Base-by-base conservation (phyloP, 1,284 basidiomycete genomes). In the Exsudoporus floridanus region DNA sequence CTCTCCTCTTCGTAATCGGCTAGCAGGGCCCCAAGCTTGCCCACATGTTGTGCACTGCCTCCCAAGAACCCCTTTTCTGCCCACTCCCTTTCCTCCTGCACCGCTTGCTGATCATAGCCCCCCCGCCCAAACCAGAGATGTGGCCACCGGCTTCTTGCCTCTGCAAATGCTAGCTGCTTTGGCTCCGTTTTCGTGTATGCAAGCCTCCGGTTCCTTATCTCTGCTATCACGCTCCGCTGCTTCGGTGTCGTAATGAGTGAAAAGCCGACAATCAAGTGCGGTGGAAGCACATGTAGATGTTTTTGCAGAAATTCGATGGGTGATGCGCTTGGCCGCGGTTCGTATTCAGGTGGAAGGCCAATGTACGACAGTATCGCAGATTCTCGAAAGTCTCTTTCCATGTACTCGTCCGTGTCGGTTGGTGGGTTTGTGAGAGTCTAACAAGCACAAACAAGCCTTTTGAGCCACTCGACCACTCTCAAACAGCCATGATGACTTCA, bases 1-100 rank as follows among this genome's bases (percentile, higher is more conserved):
- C 89, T 76, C 64, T 90, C 88, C 60, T 88, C 88, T 59, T 89
- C 88, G 59, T 88, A 90, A 7, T 77, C 81, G 3, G 78, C 81
- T 7, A 92, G 70, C 12, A 92, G 72, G 13, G 69, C 65, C 0
- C 82, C 88, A 7, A 91, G 70, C 58, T 87, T 88, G 35, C 86
- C 86, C 16, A 91, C 78, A 57, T 85, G 80, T 51, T 82, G 80
- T 38, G 71, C 74, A 9, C 63, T 61, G 2, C 87, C 86, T 34
- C 74, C 73, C 55, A 90, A 61, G 63, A 92, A 91, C 19, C 76
- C 73, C 18, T 69, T 74, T 46, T 82, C 73, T 3, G 73, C 87
- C 89, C 89, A 92, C 31, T 73, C 71, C 56, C 74, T 79, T 68
- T 92, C 89, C 13, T 90, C 88, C 38, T 70, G 69, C 0, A 73